Conservation (phyloP, 2,329 filamentous ascomycete species). For the Diplocarpon rosae region DNA sequence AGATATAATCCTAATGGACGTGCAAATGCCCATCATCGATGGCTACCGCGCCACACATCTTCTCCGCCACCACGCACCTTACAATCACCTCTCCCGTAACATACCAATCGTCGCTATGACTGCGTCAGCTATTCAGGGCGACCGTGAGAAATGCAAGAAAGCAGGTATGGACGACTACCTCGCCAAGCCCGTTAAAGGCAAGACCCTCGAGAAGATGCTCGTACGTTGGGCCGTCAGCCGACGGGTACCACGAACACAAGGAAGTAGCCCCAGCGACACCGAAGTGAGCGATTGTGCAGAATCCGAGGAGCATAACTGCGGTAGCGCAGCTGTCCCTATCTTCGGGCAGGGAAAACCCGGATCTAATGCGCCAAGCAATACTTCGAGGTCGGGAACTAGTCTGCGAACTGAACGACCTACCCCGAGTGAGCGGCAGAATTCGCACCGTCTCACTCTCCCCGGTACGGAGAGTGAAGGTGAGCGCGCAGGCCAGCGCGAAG, state of each 20-base stretch:
- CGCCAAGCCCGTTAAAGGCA: conserved; percentile 61
- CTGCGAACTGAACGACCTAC: conserved; percentile 7
- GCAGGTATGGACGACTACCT: conserved; percentile 71
- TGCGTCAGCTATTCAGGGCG: conserved; percentile 66
- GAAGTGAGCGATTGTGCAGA: conserved; percentile 21
- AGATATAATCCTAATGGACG: conserved; percentile 69
- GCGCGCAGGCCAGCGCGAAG: conserved; percentile 33
- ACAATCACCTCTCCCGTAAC: conserved; percentile 45
- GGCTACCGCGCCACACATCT: conserved; percentile 69
- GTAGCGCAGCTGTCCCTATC: conserved; percentile 12
- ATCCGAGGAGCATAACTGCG: conserved; percentile 17
- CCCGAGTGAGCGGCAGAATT: conserved; percentile 16
- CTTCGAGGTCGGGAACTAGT: background rate
- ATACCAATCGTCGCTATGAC: conserved; percentile 77
- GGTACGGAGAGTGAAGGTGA: conserved; percentile 32
- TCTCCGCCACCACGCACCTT: conserved; percentile 56
- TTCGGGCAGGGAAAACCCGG: conserved; percentile 12
- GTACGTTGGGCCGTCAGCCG: conserved; percentile 51
- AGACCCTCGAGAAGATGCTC: conserved; percentile 58
- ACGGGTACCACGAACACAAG: conserved; percentile 21
- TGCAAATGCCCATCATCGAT: conserved; percentile 67
- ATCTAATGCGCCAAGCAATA: background rate
- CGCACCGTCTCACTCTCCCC: conserved; percentile 19
- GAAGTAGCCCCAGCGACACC: conserved; percentile 4
- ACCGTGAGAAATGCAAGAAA: conserved; percentile 60